Base-by-base conservation (phyloP, 768 basidiomycete species). In the Lactarius deliciosus region DNA sequence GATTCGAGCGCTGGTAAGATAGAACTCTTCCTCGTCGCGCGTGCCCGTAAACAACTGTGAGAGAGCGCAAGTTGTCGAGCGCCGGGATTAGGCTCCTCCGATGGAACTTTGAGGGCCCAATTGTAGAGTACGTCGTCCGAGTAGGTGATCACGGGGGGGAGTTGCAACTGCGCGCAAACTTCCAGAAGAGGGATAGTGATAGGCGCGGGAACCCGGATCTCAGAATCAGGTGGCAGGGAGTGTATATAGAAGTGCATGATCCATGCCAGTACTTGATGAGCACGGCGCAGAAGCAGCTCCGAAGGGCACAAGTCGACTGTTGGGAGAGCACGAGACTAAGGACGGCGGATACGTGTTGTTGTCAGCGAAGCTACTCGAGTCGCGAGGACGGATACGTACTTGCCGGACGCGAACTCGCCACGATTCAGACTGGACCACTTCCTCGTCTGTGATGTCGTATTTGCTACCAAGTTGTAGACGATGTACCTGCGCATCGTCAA, bases 111-210 rank as follows among this genome's bases (percentile, higher is more conserved):
- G 65, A 74, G 74, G 5, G 72, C 75, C 88, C 90, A 92, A 75
- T 96, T 96, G 78, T 94, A 97, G 32, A 97, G 83, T 8, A 97
- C 94, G 36, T 89, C 89, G 75, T 96, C 94, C 16, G 94, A 89
- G 74, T 94, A 97, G 5, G 94, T 97, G 64, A 94, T 81, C 47
- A 96, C 80, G 0, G 96, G 94, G 0, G 96, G 95, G 2, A 97
- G 78, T 62, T 90, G 86, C 11, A 97, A 85, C 55, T 88, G 78
- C 0, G 80, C 75, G 28, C 85, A 91, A 20, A 94, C 82, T 64
- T 85, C 81, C 25, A 94, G 81, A 38, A 94, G 83, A 1, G 96
- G 95, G 6, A 93, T 75, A 10, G 91, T 82, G 61, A 98, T 77
- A 0, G 87, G 77, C 0, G 81, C 76, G 6, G 95, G 95, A 54